These are phyloP conservation scores for Neoboletus brunneissimus DNA, from an alignment of 768 basidiomycete species.

Conservation along the genomic window DNA sequence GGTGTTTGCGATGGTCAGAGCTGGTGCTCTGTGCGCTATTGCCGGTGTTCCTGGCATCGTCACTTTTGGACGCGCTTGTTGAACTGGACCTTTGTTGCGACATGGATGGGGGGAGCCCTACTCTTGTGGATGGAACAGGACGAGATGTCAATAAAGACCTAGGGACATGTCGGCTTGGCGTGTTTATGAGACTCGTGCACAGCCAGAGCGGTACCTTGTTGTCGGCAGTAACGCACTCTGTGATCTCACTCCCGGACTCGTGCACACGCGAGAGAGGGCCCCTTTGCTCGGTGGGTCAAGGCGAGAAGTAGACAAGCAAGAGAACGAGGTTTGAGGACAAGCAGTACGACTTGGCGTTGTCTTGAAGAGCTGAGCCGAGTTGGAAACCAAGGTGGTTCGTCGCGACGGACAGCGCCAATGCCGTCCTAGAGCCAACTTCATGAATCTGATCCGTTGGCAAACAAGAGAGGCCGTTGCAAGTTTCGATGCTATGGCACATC, in stretches of 20 bases:
- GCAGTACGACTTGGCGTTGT: background rate
- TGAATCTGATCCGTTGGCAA: slow-evolving; percentile 3
- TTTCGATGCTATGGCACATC: slow-evolving; percentile 9
- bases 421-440: slow-evolving; percentile 15
- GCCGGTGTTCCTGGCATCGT: slow-evolving; percentile 29
- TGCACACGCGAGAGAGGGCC: background rate
- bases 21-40: background rate
- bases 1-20: slow-evolving; percentile 40
- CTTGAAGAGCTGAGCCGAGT: slow-evolving; percentile 11
- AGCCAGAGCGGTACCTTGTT: slow-evolving; percentile 14
- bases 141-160: slow-evolving; percentile 11
- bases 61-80: slow-evolving; percentile 13
- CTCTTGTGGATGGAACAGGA: background rate
- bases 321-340: background rate
- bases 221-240: slow-evolving; percentile 1
- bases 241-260: background rate
- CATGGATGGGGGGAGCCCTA: slow-evolving; percentile 17
- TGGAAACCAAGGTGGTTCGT: slow-evolving; percentile 9
- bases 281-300: background rate
- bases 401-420: slow-evolving; percentile 13
- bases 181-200: slow-evolving; percentile 1
- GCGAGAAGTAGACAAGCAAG: background rate
- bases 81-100: slow-evolving; percentile 19
- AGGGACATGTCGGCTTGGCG: slow-evolving; percentile 9
- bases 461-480: background rate